These are phyloP conservation scores for Phellinidium pouzarii DNA, from an alignment of 1,284 basidiomycete genomes.

Conservation along the genomic window DNA sequence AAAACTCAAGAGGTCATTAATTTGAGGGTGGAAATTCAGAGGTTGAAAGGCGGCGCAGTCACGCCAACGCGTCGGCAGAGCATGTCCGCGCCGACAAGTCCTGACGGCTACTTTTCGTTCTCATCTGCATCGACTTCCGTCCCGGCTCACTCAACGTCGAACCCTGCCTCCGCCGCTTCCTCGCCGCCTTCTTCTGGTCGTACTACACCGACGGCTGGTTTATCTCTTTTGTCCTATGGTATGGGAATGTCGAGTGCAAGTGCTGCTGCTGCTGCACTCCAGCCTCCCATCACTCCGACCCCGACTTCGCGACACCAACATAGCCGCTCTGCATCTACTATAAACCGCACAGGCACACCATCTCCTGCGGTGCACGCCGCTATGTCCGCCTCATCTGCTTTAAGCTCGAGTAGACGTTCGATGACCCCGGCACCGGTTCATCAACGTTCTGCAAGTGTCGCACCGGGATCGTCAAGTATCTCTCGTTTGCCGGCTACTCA, in stretches of 20 bases:
- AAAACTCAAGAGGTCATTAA: constrained; percentile 64
- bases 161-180: background rate
- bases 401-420: background rate
- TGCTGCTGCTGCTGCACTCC: constrained; percentile 9
- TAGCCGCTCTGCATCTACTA: background rate
- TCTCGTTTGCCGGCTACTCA: background rate
- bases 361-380: background rate
- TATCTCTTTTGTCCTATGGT: background rate
- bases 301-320: constrained; percentile 1
- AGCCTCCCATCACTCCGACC: background rate
- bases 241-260: constrained; percentile 15
- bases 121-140: constrained; percentile 9
- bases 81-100: constrained; percentile 14
- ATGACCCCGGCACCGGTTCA: constrained; percentile 15
- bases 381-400: constrained; percentile 4
- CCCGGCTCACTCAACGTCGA: background rate
- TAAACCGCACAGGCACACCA: background rate
- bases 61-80: constrained; percentile 15
- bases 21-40: constrained; percentile 57
- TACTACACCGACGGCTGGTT: constrained; percentile 17
- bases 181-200: constrained; percentile 13
- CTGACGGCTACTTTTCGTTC: constrained; percentile 14
- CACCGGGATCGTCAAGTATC: constrained; percentile 4
- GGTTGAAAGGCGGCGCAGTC: constrained; percentile 27
- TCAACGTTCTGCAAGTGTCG: constrained; percentile 18